These are phyloP conservation scores for Lachnellula subtilissima DNA, from an alignment of 2,329 filamentous ascomycete species.

Conservation along the genomic window DNA sequence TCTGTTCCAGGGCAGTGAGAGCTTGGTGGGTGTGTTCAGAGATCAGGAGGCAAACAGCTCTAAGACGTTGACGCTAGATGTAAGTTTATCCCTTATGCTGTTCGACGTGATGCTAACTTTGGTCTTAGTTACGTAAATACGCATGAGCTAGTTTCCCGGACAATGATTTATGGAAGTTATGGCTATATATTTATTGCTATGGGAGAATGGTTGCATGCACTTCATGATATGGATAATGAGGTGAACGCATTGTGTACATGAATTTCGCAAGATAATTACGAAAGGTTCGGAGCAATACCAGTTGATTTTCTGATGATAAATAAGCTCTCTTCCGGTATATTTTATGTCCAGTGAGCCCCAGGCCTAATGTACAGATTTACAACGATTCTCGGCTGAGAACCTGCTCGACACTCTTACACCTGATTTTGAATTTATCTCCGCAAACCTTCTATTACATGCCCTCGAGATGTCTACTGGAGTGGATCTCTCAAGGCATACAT, in stretches of 20 bases:
- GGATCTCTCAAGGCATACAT: background rate
- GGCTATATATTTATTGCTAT: conserved; percentile 3
- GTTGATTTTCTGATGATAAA: background rate
- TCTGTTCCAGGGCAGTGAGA: conserved; percentile 94
- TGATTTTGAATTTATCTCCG: background rate
- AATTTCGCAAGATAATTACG: background rate
- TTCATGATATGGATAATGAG: background rate
- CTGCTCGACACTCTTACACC: background rate
- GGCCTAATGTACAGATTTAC: background rate
- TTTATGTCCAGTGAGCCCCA: background rate
- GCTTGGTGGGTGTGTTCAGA: conserved; percentile 88
- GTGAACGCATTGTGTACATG: background rate
- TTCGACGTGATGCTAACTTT: conserved; percentile 10
- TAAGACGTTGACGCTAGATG: conserved; percentile 87
- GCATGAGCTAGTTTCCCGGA: conserved; percentile 9
- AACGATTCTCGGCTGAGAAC: background rate
- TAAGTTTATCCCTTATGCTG: conserved; percentile 49
- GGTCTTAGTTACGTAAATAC: conserved; percentile 25
- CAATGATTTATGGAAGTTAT: background rate
- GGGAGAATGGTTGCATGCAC: background rate
- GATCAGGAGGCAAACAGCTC: conserved; percentile 93
- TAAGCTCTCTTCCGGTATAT: background rate
- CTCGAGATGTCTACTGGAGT: too few relatives aligned
- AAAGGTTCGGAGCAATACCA: background rate
- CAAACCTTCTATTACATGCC: too few relatives aligned